Conservation (phyloP, 768 basidiomycete genomes). For the Tulasnella calospora region DNA sequence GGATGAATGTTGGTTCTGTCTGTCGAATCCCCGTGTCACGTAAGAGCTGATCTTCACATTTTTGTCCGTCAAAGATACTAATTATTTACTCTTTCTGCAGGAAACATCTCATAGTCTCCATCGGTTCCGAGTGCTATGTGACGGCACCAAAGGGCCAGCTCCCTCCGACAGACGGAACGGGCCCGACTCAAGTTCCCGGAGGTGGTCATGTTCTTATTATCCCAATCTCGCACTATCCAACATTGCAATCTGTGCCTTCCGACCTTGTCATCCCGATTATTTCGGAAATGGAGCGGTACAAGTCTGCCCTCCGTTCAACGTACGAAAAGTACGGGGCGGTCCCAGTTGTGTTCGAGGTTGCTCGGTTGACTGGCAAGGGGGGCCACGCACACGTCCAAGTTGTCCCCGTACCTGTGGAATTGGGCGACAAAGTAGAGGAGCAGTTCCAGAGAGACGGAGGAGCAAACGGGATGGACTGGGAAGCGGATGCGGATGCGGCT, state of each 20-base stretch:
- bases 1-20: slow-evolving; percentile 97
- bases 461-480: slow-evolving; percentile 65
- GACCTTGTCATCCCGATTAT: slow-evolving; percentile 72
- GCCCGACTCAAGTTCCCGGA: slow-evolving; percentile 63
- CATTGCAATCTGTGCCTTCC: slow-evolving; percentile 71
- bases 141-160: slow-evolving; percentile 97
- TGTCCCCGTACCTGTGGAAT: slow-evolving; percentile 60
- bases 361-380: slow-evolving; percentile 73
- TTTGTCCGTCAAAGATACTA: background rate
- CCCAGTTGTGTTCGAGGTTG: slow-evolving; percentile 83
- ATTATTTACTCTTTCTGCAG: slow-evolving; percentile 40
- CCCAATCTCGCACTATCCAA: slow-evolving; percentile 90
- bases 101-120: slow-evolving; percentile 92
- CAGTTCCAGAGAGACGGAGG: slow-evolving; percentile 70
- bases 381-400: slow-evolving; percentile 94
- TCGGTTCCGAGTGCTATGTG: slow-evolving; percentile 89
- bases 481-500: slow-evolving; percentile 61
- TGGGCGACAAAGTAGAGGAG: slow-evolving; percentile 59
- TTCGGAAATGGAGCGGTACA: slow-evolving; percentile 78
- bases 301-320: slow-evolving; percentile 63
- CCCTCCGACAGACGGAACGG: slow-evolving; percentile 63
- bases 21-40: slow-evolving; percentile 90
- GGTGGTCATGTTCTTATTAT: slow-evolving; percentile 91
- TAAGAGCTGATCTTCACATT: slow-evolving; percentile 39
- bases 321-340: slow-evolving; percentile 65